These are phyloP conservation scores for Aphanomyces stellatus DNA, from an alignment of 352 stramenopile genomes.

Conservation along the genomic window DNA sequence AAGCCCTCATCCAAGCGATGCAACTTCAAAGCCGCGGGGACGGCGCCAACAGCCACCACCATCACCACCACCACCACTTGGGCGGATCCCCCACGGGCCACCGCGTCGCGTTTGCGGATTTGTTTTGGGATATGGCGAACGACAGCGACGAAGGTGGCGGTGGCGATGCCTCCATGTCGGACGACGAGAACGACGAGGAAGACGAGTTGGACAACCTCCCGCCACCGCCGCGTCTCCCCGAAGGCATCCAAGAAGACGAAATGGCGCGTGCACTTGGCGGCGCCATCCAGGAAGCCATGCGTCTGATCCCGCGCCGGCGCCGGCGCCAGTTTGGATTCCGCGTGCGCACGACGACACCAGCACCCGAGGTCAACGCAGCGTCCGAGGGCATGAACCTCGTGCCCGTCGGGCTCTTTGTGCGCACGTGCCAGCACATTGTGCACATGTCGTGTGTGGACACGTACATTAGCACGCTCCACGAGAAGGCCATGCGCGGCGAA, in stretches of 20 bases:
- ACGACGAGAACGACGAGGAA: not conserved
- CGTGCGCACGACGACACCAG: not conserved
- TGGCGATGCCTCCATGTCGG: no score
- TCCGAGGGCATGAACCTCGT: not conserved
- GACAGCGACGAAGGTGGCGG: not conserved
- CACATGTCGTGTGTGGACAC: constrained; percentile 81
- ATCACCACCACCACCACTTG: not conserved
- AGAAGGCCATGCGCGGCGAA: constrained; percentile 81
- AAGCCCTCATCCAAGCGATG: constrained; percentile 77
- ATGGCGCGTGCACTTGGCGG: not conserved
- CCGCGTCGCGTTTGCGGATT: constrained; percentile 14
- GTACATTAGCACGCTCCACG: constrained; percentile 78
- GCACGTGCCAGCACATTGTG: constrained; percentile 80
- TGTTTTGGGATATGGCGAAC: constrained; percentile 20
- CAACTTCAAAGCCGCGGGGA: constrained; percentile 53
- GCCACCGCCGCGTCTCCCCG: no score
- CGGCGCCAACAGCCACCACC: constrained; percentile 28
- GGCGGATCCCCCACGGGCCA: not conserved
- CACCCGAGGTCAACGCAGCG: not conserved
- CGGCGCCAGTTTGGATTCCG: constrained; percentile 3
- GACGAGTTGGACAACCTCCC: not conserved
- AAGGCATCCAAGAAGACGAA: not conserved
- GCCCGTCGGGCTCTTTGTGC: constrained; percentile 63
- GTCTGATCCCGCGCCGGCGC: not conserved
- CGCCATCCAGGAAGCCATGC: constrained; percentile 9